These are phyloP conservation scores for Hevea brasiliensis DNA, from an alignment of 345 rosid genomes.

Conservation along the genomic window DNA sequence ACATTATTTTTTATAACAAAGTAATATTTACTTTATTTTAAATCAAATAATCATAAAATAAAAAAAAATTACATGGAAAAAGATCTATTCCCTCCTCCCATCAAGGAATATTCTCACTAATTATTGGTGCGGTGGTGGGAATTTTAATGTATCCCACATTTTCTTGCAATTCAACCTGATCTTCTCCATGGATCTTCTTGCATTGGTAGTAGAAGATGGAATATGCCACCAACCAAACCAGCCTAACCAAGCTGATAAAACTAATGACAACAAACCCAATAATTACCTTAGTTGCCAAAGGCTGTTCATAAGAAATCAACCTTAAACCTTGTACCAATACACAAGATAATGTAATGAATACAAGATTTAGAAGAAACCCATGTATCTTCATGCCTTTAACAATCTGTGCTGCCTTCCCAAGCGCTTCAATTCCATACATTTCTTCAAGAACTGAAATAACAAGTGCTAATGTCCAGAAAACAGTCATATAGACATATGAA, in stretches of 20 bases:
- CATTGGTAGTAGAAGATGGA: conserved; percentile 47
- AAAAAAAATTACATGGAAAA: too few relatives aligned
- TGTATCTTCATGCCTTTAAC: conserved; percentile 45
- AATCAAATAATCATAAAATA: too few relatives aligned
- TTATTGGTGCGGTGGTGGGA: conserved; percentile 27
- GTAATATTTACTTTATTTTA: too few relatives aligned
- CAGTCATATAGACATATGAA: conserved; percentile 35
- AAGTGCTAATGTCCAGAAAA: conserved; percentile 48
- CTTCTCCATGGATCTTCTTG: conserved; percentile 48
- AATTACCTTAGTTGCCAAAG: conserved; percentile 5
- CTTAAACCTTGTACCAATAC: conserved; percentile 12
- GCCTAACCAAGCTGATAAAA: conserved; percentile 21
- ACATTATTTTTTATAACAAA: too few relatives aligned
- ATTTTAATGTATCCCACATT: conserved; percentile 41
- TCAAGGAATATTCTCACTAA: conserved; percentile 21
- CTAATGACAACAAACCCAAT: conserved; percentile 28
- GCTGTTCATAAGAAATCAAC: conserved; percentile 6
- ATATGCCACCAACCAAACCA: conserved; percentile 36
- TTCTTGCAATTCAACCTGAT: conserved; percentile 36
- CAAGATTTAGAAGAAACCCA: conserved; percentile 48
- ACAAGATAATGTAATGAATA: conserved; percentile 3
- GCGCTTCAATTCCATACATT: conserved; percentile 47
- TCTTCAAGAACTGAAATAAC: conserved; percentile 63
- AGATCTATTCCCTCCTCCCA: too few relatives aligned
- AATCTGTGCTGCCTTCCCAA: conserved; percentile 57